Percentiles rank a stretch among this genome's conserved stretches.
Conservation (phyloP, 495 filamentous ascomycete species). For the Pyronema domesticum region DNA sequence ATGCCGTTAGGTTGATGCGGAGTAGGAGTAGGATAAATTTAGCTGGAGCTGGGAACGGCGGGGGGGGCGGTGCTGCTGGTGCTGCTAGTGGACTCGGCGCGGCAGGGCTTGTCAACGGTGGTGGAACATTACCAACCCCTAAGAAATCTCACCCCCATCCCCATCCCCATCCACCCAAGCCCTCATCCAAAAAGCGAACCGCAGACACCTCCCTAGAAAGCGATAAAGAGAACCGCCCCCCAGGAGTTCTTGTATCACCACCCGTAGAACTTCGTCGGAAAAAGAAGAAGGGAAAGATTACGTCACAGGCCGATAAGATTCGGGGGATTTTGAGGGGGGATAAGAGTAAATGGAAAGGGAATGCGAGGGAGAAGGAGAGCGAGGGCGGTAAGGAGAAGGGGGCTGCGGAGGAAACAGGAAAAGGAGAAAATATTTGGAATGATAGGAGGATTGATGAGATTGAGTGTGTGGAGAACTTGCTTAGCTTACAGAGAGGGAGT, state of each 20-base stretch:
- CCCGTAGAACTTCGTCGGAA: slow-evolving; percentile 11
- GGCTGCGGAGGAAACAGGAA: not conserved
- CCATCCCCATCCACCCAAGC: slow-evolving; percentile 6
- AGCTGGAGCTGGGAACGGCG: no score
- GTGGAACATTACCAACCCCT: no score
- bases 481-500: slow-evolving; percentile 19
- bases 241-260: slow-evolving; percentile 20
- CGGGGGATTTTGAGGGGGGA: no score
- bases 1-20: slow-evolving; percentile 18
- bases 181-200: slow-evolving; percentile 9
- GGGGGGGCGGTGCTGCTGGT: not conserved
- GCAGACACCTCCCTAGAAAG: slow-evolving; percentile 9
- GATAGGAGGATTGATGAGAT: slow-evolving; percentile 16
- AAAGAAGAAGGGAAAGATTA: not conserved
- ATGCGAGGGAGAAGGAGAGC: not conserved
- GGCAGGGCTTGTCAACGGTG: no score
- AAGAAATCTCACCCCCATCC: not conserved
- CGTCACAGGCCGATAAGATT: not conserved
- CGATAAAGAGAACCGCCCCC: slow-evolving; percentile 21
- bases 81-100: no score
- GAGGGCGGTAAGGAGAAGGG: not conserved
- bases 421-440: not conserved
- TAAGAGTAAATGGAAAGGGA: no score
- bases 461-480: slow-evolving; percentile 23
- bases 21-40: slow-evolving; percentile 5